Conservation (phyloP, 2,329 filamentous ascomycete genomes). For the Phaeosphaeria sp. region DNA sequence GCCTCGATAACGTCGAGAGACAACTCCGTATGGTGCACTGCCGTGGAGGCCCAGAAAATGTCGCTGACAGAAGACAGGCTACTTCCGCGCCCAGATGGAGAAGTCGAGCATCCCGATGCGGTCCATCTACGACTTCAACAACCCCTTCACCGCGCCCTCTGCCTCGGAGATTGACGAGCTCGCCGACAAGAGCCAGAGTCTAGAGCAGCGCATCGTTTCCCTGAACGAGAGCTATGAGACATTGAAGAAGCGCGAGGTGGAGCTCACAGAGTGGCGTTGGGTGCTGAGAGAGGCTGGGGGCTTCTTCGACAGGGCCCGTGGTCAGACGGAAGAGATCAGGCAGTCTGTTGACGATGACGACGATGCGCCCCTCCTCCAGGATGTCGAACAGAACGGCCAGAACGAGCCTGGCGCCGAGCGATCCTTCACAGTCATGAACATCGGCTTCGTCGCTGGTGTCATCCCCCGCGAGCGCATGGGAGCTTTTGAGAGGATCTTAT, state of each 20-base stretch:
- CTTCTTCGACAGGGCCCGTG: slow-evolving; percentile 96
- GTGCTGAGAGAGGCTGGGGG: slow-evolving; percentile 94
- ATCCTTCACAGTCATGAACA: slow-evolving; percentile 97
- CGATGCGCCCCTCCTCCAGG: slow-evolving; percentile 90
- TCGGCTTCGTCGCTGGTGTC: slow-evolving; percentile 96
- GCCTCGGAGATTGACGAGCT: slow-evolving; percentile 97
- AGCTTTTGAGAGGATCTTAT: slow-evolving; percentile 95
- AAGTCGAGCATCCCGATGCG: slow-evolving; percentile 86
- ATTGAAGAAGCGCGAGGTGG: slow-evolving; percentile 95
- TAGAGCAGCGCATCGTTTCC: slow-evolving; percentile 89
- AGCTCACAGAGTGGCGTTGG: slow-evolving; percentile 98
- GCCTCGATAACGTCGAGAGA: slow-evolving; percentile 96
- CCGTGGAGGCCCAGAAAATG: not conserved
- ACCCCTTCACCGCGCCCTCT: slow-evolving; percentile 84
- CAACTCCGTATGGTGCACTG: slow-evolving; percentile 78
- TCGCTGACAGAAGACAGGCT: slow-evolving; percentile 64
- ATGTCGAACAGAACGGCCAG: slow-evolving; percentile 83
- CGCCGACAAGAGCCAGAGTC: slow-evolving; percentile 85
- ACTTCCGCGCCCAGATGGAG: slow-evolving; percentile 95
- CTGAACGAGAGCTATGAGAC: slow-evolving; percentile 99
- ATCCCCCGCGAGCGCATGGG: slow-evolving; percentile 92
- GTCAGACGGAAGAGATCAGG: slow-evolving; percentile 95
- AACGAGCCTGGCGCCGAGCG: slow-evolving; percentile 74
- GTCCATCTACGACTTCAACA: slow-evolving; percentile 88
- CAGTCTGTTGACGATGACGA: slow-evolving; percentile 83